These are phyloP conservation scores for Colletotrichum limetticola DNA, from an alignment of 2,329 filamentous ascomycete species.

Conservation along the genomic window DNA sequence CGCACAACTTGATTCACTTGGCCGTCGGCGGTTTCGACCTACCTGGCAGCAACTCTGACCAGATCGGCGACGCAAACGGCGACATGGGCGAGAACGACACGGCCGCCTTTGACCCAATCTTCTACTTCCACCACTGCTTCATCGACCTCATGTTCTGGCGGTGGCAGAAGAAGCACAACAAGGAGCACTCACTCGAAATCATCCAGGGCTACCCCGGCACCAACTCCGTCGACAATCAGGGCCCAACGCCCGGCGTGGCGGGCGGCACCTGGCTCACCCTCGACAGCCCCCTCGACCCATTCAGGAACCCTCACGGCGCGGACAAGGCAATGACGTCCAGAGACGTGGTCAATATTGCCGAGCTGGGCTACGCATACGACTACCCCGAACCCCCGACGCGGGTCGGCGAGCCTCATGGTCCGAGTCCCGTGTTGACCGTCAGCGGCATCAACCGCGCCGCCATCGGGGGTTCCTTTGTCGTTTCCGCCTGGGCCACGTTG, in stretches of 20 bases:
- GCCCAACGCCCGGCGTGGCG: constrained; percentile 22
- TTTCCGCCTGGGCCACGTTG: constrained; percentile 32
- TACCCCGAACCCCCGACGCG: background rate
- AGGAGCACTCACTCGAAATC: constrained; percentile 18
- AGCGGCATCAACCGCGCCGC: constrained; percentile 36
- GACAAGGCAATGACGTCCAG: background rate
- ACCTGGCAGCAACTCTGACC: background rate
- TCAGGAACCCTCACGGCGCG: background rate
- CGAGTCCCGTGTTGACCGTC: constrained; percentile 16
- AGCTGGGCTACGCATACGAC: constrained; percentile 37
- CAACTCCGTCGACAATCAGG: constrained; percentile 30
- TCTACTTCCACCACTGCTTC: constrained; percentile 46
- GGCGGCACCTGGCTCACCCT: constrained; percentile 11
- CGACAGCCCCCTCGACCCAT: constrained; percentile 32
- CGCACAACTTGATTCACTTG: constrained; percentile 43
- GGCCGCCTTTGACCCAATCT: constrained; percentile 48
- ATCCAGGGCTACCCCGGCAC: constrained; percentile 27
- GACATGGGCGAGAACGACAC: constrained; percentile 49
- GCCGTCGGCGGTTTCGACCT: constrained; percentile 40
- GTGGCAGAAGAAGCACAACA: constrained; percentile 41
- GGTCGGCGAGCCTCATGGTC: background rate
- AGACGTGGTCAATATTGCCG: constrained; percentile 4
- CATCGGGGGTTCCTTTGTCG: constrained; percentile 40
- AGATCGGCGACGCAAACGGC: constrained; percentile 41
- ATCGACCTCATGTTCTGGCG: constrained; percentile 44